Percentiles rank a stretch among this genome's conserved stretches.
These are phyloP conservation scores for Dictyostelium citrinum DNA, from an alignment of 78 protist species.

Conservation along the genomic window DNA sequence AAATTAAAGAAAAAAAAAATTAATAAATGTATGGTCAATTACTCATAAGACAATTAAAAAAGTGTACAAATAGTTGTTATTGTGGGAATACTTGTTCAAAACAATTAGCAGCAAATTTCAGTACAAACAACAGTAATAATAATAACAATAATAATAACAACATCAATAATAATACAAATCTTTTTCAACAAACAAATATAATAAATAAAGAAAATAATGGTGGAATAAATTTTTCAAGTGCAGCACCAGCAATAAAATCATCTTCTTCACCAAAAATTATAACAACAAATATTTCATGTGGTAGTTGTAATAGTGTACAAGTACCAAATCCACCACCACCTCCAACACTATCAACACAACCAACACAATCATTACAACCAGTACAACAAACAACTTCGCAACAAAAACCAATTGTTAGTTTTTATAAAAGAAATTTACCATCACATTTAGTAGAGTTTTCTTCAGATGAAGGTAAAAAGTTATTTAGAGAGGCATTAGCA, in stretches of 20 bases:
- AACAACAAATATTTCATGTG: not conserved
- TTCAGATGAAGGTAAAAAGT: conserved; percentile 53
- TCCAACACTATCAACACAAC: not conserved
- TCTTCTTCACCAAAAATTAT: not conserved
- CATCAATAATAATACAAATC: not conserved
- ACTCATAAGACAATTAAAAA: not conserved
- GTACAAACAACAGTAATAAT: not conserved
- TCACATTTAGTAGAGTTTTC: conserved; percentile 68
- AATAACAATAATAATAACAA: not conserved
- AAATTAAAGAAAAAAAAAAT: no score
- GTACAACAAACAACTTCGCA: not conserved
- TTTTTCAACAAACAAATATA: not conserved
- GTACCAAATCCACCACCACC: not conserved
- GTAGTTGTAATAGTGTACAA: not conserved
- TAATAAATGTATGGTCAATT: not conserved
- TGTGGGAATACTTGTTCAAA: not conserved
- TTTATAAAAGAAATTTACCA: conserved; percentile 79
- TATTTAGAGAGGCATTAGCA: conserved; percentile 61
- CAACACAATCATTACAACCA: not conserved
- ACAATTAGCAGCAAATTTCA: not conserved
- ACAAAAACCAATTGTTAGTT: conserved; percentile 22
- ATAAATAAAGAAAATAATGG: not conserved
- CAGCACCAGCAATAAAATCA: not conserved
- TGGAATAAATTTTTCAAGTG: not conserved
- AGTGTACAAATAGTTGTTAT: not conserved